Evolutionary conservation across 352 stramenopile species (phyloP), one percentile per base, ranked within the genome.

Genomic region (Thalassiosira mediterranea): DNA sequence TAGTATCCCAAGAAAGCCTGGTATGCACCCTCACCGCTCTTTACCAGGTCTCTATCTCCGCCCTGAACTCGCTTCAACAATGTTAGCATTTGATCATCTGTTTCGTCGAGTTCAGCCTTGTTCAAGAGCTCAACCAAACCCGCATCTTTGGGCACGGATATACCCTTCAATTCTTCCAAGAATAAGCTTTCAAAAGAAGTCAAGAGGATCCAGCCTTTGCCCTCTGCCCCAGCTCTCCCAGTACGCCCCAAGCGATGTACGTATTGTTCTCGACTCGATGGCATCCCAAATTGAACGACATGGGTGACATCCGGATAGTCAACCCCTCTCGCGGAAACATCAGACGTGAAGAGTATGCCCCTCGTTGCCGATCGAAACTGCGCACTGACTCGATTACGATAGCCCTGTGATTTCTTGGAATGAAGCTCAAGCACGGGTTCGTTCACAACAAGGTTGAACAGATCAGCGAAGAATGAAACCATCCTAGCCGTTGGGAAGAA

Each of bases 211-310:
- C 89, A 15, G 11, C 87, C 95, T 13, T 94, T 90, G 38, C 97
- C 97, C 11, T 94, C 93, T 48, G 94, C 85, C 40, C 97, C 97
- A 34, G 97, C 97, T 76, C 97, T 91, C 3, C 97, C 97, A 3
- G 97, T 99, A 54, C 97, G 91, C n/a, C 97, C 97, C 1, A 99
- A 96, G 29, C 97, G 91, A 81, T 99, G 96, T 73, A 99, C 98
- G 85, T 99, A 99, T 83, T 99, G 96, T 81, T 99, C 99, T 23
- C 95, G 95, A 83, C 99, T 94, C 23, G 90, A 96, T 7, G 97
- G 97, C 48, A 99, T 97, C 86, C 99, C 97, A 87, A 98, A 99
- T 81, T 99, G 99, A 59, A 99, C 92, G 13, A 99, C 97, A 8
- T 98, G 84, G 81, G 99, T 96, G 37, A 99, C 97, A 58, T 88